These are phyloP conservation scores for Umbellularia californica DNA, from an alignment of 164 flowering plant genomes.

Conservation along the genomic window DNA sequence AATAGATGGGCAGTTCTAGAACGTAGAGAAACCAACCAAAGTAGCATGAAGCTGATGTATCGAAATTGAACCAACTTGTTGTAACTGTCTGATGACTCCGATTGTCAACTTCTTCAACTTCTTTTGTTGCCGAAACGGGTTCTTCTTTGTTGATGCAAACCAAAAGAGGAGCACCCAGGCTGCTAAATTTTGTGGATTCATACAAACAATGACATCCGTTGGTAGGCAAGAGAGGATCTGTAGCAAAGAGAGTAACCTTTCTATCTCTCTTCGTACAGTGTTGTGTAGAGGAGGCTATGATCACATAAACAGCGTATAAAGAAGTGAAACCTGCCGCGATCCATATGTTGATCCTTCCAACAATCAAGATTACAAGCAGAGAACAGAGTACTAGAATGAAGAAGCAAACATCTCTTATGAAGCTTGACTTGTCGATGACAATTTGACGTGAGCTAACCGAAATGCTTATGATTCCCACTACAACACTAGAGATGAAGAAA, in stretches of 20 bases:
- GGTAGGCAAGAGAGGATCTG: constrained; percentile 13
- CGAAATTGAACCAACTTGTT: constrained; percentile 4
- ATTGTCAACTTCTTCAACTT: constrained; percentile 8
- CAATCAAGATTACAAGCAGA: constrained; percentile 32
- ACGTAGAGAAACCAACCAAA: constrained; percentile 16
- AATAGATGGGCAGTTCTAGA: constrained; percentile 38
- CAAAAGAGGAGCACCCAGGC: constrained; percentile 24
- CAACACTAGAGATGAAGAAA: constrained; percentile 55
- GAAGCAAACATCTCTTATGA: constrained; percentile 58
- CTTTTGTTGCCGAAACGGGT: constrained; percentile 1
- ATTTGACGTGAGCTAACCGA: constrained; percentile 18
- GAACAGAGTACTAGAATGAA: constrained; percentile 36
- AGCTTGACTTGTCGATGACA: constrained; percentile 34
- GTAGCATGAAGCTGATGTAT: constrained; percentile 13
- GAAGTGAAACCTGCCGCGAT: constrained; percentile 50
- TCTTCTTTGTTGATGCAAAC: constrained; percentile 14
- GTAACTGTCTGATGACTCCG: neutral
- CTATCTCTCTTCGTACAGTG: constrained; percentile 11
- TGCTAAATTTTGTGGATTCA: constrained; percentile 6
- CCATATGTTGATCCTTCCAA: constrained; percentile 46
- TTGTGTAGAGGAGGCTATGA: constrained; percentile 27
- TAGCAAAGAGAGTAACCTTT: constrained; percentile 2
- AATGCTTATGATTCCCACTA: constrained; percentile 57
- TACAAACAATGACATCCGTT: neutral
- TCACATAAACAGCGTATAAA: constrained; percentile 55